phyloP scores from a whole-genome alignment of 2,329 filamentous ascomycete species.

The Lasiodiplodia sp. region DNA sequence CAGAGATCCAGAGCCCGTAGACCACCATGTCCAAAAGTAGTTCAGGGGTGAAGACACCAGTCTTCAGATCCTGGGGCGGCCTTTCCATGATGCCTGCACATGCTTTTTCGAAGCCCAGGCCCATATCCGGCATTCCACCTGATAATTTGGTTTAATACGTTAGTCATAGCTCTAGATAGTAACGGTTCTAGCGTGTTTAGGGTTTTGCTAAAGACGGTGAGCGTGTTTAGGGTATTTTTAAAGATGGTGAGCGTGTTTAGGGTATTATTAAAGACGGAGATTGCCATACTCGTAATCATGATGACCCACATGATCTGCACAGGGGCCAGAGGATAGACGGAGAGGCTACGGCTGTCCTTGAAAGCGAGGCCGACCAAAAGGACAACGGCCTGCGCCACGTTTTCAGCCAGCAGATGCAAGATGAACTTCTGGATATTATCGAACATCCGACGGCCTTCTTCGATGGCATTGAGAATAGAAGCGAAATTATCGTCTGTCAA shows the following conservation, averaged over 20 bases:
- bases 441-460: slow-evolving; percentile 51
- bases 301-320: slow-evolving; percentile 94
- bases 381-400: slow-evolving; percentile 83
- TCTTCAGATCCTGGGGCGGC: slow-evolving; percentile 73
- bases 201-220: no score
- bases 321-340: slow-evolving; percentile 85
- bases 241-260: no score
- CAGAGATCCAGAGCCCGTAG: slow-evolving; percentile 82
- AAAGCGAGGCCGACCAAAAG: slow-evolving; percentile 83
- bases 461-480: slow-evolving; percentile 50
- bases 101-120: slow-evolving; percentile 80
- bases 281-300: slow-evolving; percentile 75
- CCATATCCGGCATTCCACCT: slow-evolving; percentile 80
- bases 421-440: slow-evolving; percentile 66
- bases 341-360: slow-evolving; percentile 73
- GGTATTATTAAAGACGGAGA: no score
- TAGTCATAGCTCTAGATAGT: no score
- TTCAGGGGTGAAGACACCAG: slow-evolving; percentile 77
- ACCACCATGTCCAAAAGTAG: slow-evolving; percentile 80
- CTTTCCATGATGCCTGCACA: slow-evolving; percentile 76
- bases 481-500: slow-evolving; percentile 52
- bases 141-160: no score
- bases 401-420: slow-evolving; percentile 78
- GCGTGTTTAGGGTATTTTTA: no score
- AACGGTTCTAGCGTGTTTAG: no score